Base-by-base conservation (phyloP, 1,139 yeast species). In the Candida smagusa region DNA sequence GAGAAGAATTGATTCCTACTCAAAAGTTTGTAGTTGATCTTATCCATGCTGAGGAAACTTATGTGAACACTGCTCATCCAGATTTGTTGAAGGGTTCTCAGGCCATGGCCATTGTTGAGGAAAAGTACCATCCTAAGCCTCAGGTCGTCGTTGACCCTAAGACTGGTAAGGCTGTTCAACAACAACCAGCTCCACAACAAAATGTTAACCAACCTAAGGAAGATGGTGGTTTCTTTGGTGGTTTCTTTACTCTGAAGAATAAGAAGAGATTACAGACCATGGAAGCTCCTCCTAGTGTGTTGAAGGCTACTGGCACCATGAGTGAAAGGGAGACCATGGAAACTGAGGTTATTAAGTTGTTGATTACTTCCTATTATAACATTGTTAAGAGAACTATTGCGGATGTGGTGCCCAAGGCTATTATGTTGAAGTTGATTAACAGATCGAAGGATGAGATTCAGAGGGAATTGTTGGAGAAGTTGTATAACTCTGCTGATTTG, bases 51-150 rank as follows among this genome's bases (percentile, higher is more conserved):
- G 98, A 92, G 63, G 94, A 89, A 55, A 85, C 96, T 4, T 92
- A 92, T 63, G 89, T 92, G 48, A 92, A 92, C 62, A 92, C 98
- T 12, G 97, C 96, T 2, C 98, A 92, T 59, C 98, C 98, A 2
- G 98, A 92, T 60, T 77, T 92, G 55, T 74, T 92, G 52, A 90
- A 87, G 59, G 98, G 98, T 31, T 81, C 94, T 30, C 95, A 86
- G 56, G 98, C 98, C 5, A 85, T 92, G 94, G 81, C 90, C 6
- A 84, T 89, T 60, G 96, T 92, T 28, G 90, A 86, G 59, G 97
- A 92, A 47, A 88, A 82, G 61, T 67, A 88, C 65, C 94, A 88
- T 56, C 96, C 96, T 35, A 72, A 75, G 50, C 84, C 84, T 42
- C 88, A 84, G 54, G 80, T 83, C 27, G 84, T 82, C 33, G 82